A percentile compares a stretch with the other conserved stretches of the same genome.
Evolutionary conservation across 1,284 basidiomycete species (phyloP).

Genomic region (Trichosporon asahii): DNA sequence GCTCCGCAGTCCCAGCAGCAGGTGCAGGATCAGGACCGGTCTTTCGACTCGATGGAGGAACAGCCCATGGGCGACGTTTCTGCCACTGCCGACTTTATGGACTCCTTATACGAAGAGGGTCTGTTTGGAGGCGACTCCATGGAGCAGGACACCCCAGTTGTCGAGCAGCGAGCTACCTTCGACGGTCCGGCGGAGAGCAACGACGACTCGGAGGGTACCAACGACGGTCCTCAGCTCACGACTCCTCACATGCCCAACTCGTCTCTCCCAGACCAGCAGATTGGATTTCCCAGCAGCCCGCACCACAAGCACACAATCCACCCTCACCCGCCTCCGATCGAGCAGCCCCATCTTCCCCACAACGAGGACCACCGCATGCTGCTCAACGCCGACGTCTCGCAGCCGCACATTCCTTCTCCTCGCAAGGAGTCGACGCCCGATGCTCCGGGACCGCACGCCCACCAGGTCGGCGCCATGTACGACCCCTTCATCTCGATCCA

Average conservation of each 20-base stretch:
- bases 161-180: conserved; percentile 37
- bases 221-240: conserved; percentile 25
- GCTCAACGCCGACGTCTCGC: conserved; percentile 41
- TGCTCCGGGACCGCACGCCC: conserved; percentile 31
- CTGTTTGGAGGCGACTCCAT: conserved; percentile 38
- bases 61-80: conserved; percentile 27
- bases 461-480: conserved; percentile 46
- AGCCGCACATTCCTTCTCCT: conserved; percentile 28
- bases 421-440: not conserved
- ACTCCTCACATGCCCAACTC: conserved; percentile 32
- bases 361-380: conserved; percentile 39
- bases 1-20: not conserved
- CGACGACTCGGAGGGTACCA: not conserved
- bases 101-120: conserved; percentile 49
- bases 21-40: not conserved
- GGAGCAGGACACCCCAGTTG: conserved; percentile 33
- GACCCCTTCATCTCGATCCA: conserved; percentile 52
- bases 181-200: conserved; percentile 11
- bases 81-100: conserved; percentile 51
- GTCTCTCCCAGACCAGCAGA: conserved; percentile 9
- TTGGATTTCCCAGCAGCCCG: conserved; percentile 20
- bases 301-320: conserved; percentile 18
- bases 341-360: conserved; percentile 41
- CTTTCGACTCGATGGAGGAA: conserved; percentile 18
- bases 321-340: conserved; percentile 24